These are phyloP conservation scores for Ministeria vibrans DNA, from an alignment of 78 protist genomes.

Conservation along the genomic window DNA sequence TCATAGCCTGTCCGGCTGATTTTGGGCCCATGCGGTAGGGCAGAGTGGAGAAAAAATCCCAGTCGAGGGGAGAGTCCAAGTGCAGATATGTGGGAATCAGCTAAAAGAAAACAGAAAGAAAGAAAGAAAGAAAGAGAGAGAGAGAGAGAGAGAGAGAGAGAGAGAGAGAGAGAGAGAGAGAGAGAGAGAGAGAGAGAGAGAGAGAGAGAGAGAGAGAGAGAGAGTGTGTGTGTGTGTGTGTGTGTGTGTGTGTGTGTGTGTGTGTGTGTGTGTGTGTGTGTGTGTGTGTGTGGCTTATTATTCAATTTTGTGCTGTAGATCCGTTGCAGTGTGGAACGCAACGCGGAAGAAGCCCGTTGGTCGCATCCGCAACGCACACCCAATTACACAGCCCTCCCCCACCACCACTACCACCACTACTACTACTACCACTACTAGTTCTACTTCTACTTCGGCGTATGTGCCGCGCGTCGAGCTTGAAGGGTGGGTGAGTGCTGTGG, in stretches of 20 bases:
- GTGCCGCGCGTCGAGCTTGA: no score
- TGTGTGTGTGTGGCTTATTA: neutral
- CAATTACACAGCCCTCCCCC: neutral
- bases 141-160: neutral
- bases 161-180: no score
- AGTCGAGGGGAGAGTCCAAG: no score
- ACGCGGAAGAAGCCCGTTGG: neutral
- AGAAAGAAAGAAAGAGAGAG: neutral
- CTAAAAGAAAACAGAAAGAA: neutral
- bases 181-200: no score
- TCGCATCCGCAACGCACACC: neutral
- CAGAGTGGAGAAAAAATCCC: no score
- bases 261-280: neutral
- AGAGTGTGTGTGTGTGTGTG: neutral
- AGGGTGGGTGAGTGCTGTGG: neutral
- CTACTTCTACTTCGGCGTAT: neutral
- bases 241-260: neutral
- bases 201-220: neutral
- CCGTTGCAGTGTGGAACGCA: neutral
- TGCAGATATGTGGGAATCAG: no score
- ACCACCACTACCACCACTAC: neutral
- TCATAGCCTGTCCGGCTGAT: no score
- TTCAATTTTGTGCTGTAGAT: neutral
- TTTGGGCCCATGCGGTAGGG: no score
- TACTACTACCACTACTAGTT: neutral